Conservation (phyloP, 306 rosid genomes). For the Prosopis cineraria region DNA sequence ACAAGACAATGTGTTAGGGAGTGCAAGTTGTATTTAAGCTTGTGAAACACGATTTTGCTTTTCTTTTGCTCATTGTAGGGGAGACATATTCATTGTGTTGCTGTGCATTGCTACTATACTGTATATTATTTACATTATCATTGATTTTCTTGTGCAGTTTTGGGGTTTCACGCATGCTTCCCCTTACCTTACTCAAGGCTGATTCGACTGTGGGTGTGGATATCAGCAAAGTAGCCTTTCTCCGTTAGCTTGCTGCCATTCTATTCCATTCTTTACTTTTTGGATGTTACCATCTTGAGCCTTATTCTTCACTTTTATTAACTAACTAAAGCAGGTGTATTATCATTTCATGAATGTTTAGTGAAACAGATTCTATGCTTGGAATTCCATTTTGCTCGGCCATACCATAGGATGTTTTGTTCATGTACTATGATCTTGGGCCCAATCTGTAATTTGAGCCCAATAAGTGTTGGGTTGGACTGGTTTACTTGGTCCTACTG, state of each 20-base stretch:
- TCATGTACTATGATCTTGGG: neutral
- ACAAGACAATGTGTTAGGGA: neutral
- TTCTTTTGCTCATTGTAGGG: slow-evolving; percentile 13
- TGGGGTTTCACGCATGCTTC: slow-evolving; percentile 97
- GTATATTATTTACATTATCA: neutral
- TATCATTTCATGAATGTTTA: neutral
- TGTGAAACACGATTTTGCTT: neutral
- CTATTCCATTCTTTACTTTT: neutral
- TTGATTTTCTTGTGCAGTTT: slow-evolving; percentile 63
- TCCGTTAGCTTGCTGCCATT: neutral
- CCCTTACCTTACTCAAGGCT: slow-evolving; percentile 47
- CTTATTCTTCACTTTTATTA: neutral
- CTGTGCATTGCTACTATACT: slow-evolving; percentile 12
- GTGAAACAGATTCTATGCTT: slow-evolving; percentile 26
- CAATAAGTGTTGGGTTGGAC: neutral
- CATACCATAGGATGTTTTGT: slow-evolving; percentile 17
- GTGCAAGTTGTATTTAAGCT: neutral
- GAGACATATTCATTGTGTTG: neutral
- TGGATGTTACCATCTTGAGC: neutral
- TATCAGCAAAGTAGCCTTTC: neutral
- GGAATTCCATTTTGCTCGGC: slow-evolving; percentile 23
- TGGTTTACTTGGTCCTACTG: neutral
- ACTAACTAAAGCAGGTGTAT: slow-evolving; percentile 13
- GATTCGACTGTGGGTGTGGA: slow-evolving; percentile 18
- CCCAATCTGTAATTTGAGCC: neutral